Evolutionary conservation across 2,329 filamentous ascomycete genomes (phyloP).

Genomic region (Colletotrichum sp.): DNA sequence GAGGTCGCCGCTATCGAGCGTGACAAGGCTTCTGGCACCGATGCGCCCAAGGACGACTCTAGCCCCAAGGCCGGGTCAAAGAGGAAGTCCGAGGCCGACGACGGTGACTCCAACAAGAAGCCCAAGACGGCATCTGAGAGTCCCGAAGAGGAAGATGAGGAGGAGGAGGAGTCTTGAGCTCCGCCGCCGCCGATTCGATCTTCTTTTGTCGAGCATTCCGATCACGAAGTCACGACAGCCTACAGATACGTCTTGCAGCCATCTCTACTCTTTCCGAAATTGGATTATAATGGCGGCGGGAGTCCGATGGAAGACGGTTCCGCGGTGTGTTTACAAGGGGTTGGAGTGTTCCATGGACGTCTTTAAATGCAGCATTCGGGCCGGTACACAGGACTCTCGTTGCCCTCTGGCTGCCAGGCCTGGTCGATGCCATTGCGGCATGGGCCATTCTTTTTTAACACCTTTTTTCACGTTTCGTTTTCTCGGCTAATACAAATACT

Average conservation of each 20-base stretch:
- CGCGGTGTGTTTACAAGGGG: conserved; percentile 9
- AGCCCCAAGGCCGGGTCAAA: conserved; percentile 53
- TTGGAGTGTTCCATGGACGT: conserved; percentile 5
- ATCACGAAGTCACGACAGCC: conserved; percentile 42
- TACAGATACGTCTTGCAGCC: not conserved
- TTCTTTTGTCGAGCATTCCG: conserved; percentile 28
- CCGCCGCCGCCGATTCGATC: conserved; percentile 26
- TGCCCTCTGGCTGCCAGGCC: conserved; percentile 17
- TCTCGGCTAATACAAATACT: conserved; percentile 36
- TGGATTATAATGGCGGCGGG: conserved; percentile 15
- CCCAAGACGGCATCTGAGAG: conserved; percentile 54
- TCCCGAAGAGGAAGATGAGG: conserved; percentile 45
- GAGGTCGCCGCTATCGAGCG: conserved; percentile 91
- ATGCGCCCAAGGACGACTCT: conserved; percentile 25
- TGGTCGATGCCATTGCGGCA: not conserved
- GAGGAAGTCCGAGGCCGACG: conserved; percentile 62
- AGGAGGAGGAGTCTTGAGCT: conserved; percentile 39
- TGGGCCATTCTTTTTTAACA: conserved; percentile 4
- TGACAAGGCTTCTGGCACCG: conserved; percentile 47
- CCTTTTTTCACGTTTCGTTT: conserved; percentile 25
- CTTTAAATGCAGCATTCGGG: conserved; percentile 11
- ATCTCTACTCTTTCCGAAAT: conserved; percentile 12
- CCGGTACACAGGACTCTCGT: conserved; percentile 22
- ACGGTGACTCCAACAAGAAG: conserved; percentile 59
- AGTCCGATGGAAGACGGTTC: conserved; percentile 2